Evolutionary conservation across 495 filamentous ascomycete genomes (phyloP).

Genomic region (Parmelia sp.): DNA sequence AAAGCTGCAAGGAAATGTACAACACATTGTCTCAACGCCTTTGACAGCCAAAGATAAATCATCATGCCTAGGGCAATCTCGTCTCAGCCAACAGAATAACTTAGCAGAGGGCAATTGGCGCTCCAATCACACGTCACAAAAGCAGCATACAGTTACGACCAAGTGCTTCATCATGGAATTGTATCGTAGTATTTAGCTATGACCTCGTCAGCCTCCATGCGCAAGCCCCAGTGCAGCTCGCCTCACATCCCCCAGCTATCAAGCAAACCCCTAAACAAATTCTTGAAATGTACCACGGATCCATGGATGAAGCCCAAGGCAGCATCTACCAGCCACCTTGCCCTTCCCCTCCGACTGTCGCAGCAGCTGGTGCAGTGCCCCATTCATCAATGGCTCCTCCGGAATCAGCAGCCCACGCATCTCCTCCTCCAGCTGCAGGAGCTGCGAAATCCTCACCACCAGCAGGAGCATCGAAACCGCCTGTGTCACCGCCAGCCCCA

Average conservation of each 20-base stretch:
- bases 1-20: not conserved
- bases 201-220: too few species aligned
- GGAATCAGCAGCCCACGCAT: not conserved
- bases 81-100: not conserved
- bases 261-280: not conserved
- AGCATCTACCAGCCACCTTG: not conserved
- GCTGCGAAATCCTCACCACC: not conserved
- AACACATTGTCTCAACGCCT: not conserved
- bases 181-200: not conserved
- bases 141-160: not conserved
- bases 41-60: not conserved
- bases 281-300: not conserved
- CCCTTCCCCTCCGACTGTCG: not conserved
- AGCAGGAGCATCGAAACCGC: slow-evolving; percentile 9
- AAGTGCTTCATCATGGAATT: too few species aligned
- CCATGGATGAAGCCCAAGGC: not conserved
- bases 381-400: slow-evolving; percentile 7
- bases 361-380: not conserved
- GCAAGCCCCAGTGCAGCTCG: not conserved
- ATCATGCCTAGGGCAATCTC: too few species aligned
- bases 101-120: not conserved
- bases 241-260: not conserved
- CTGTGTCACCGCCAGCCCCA: slow-evolving; percentile 12
- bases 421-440: slow-evolving; percentile 12
- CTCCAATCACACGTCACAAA: not conserved